Evolutionary conservation across 108 stramenopile species (phyloP), one percentile per base, ranked within the genome.

Genomic region (Seminavis robusta): DNA sequence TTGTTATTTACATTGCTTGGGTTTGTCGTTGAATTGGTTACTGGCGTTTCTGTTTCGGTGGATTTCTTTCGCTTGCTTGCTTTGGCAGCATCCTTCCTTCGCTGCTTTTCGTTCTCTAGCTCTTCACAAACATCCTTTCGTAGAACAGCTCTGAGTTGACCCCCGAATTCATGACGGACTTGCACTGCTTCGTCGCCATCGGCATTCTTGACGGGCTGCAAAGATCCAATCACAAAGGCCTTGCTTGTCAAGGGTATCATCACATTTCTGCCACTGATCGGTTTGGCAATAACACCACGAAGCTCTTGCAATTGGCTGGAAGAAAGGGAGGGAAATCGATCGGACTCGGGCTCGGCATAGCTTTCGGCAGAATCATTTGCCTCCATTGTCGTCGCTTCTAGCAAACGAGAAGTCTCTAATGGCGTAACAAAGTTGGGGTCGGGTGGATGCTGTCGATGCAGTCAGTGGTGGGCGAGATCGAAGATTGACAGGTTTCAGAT

Each of bases 171-270:
- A 16, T 20, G 17, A 21, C n/a, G 16, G 6, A 13, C 26, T 52
- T 33, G 34, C n/a, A 36, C 59, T 13, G 39, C 25, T 38, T 59
- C 56, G 19, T 42, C 48, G 0, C n/a, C 7, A 17, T 53, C 45
- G 5, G 6, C n/a, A 11, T 41, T n/a, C n/a, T 27, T 42, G 20
- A 13, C 13, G 1, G 76, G 76, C 41, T 52, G 51, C 31, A 77
- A 47, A 19, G 10, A 27, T n/a, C 72, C 77, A 17, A 21, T 23
- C 9, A 73, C 38, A 46, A 79, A 73, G 16, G 77, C 77, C 52
- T 66, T 19, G 4, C 49, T 43, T 20, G 67, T 53, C 20, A 73
- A 45, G 13, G 77, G 77, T 32, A 79, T 38, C 41, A 77, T 33
- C 9, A 72, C 62, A 13, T 56, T n/a, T 5, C 62, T 54, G n/a